Evolutionary conservation across 495 filamentous ascomycete species (phyloP).

Genomic region (Penicillium diatomitis): DNA sequence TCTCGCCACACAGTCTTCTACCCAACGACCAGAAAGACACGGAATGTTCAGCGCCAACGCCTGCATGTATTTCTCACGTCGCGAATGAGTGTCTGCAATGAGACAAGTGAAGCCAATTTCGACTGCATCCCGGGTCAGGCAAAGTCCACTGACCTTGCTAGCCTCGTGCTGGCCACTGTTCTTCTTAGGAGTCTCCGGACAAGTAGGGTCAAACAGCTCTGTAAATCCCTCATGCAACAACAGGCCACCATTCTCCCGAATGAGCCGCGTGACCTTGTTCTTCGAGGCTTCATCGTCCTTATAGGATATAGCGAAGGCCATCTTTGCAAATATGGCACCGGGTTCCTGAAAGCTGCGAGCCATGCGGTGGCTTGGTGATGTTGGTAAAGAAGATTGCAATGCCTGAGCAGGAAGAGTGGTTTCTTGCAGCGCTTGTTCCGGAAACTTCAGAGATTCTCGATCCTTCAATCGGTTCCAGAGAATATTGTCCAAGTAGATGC

Average conservation of each 20-base stretch:
- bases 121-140: conserved; percentile 39
- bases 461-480: conserved; percentile 43
- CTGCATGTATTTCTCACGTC: conserved; percentile 92
- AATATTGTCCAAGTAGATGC: conserved; percentile 42
- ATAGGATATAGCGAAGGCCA: conserved; percentile 76
- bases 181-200: conserved; percentile 21
- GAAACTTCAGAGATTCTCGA: conserved; percentile 25
- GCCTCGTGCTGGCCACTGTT: conserved; percentile 1
- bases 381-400: conserved; percentile 31
- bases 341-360: conserved; percentile 28
- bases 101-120: conserved; percentile 69
- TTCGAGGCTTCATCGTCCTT: conserved; percentile 46
- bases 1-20: conserved; percentile 59
- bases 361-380: conserved; percentile 32
- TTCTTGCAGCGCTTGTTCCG: conserved; percentile 12
- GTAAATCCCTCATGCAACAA: conserved; percentile 74
- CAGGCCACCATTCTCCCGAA: conserved; percentile 56
- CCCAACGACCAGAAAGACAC: conserved; percentile 72
- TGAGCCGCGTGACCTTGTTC: conserved; percentile 40
- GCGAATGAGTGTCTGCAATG: conserved; percentile 77
- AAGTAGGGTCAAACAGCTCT: conserved; percentile 60
- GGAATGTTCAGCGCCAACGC: conserved; percentile 86
- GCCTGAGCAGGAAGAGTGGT: conserved; percentile 30
- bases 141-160: conserved; percentile 23
- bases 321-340: conserved; percentile 53